Evolutionary conservation across 805 yeast species (phyloP), one percentile per base, ranked within the genome.

Genomic region (Pichia manshurica): DNA sequence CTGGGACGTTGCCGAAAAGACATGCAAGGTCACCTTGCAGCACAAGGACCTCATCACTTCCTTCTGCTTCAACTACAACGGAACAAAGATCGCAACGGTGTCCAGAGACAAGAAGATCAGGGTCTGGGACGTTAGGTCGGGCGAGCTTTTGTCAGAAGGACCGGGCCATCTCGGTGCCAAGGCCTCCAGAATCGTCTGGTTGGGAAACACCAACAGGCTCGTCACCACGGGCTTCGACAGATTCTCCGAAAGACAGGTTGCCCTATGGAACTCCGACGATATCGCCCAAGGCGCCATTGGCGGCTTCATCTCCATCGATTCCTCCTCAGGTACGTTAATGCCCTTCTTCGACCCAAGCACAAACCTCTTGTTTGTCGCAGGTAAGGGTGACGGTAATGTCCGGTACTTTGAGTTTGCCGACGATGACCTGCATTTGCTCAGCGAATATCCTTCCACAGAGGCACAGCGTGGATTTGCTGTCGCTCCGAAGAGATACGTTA

Each of bases 371-470:
- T 93, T 84, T 61, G 71, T 93, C 52, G 98, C 96, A 29, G 99
- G 99, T 57, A 91, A 93, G 67, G 97, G 97, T 65, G 99, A 93
- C 66, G 98, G 98, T 58, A 93, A 91, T 65, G 87, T 93, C 59
- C 86, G 96, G 61, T 91, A 91, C 69, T 93, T 72, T 62, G 99
- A 93, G 71, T 88, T 78, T 65, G 88, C 82, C 52, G 79, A 86
- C 58, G 97, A 91, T 59, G 84, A 82, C 59, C 73, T 93, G 47
- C 82, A 74, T 66, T 87, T 85, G 56, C 69, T 93, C 50, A 86
- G 96, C n/a, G 96, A 91, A 64, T 93, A 77, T 65, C 82, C 82
- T 51, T 88, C 97, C 3, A 78, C 81, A 2, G 95, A 87, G 31
- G 93, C 99, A 2, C 99, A 93, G 73, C 84, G 99, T 66, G 99